Evolutionary conservation across 345 rosid genomes (phyloP), one percentile per base, ranked within the genome.

Genomic region (Lepidium aucheri): DNA sequence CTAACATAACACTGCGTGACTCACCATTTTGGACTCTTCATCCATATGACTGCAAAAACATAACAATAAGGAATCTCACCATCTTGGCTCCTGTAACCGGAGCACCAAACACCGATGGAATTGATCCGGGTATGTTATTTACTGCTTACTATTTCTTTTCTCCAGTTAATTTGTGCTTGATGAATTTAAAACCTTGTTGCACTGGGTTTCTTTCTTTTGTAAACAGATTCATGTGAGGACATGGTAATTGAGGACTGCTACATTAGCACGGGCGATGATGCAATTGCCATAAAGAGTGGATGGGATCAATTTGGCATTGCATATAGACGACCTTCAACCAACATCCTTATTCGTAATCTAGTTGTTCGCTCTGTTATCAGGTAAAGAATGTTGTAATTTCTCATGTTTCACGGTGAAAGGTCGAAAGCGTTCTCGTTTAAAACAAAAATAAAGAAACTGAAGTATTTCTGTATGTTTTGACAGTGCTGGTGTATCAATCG

Each of bases 271-370:
- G 99, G 99, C 51, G 99, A 94, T 74, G 99, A 94, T 73, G 96
- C 83, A 0, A 82, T 94, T 56, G 99, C 97, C 3, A 94, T 94
- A 76, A 90, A 93, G 78, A 93, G 97, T 71, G 98, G 98, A 26
- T 90, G 98, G 98, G 98, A 93, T 86, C 98, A 93, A 74, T 93
- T 88, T 78, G 98, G 98, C 34, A 88, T 90, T 50, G 77, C 83
- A 2, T 93, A 90, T 76, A 92, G 89, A 43, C 81, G 83, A 63
- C 94, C 97, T 43, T 88, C 97, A 4, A 77, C 47, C 11, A 93
- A 93, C 67, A 90, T 93, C 71, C 84, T 86, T 51, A 86, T 93
- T 74, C 90, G 95, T 32, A 93, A 90, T 65, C 85, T 93, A 54
- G 77, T 85, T 1, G 90, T 93, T 40, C 96, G 89, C 46, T 93